Evolutionary conservation across 2,329 filamentous ascomycete genomes (phyloP), one percentile per base, ranked within the genome.

Genomic region (Fusarium coffeatum): DNA sequence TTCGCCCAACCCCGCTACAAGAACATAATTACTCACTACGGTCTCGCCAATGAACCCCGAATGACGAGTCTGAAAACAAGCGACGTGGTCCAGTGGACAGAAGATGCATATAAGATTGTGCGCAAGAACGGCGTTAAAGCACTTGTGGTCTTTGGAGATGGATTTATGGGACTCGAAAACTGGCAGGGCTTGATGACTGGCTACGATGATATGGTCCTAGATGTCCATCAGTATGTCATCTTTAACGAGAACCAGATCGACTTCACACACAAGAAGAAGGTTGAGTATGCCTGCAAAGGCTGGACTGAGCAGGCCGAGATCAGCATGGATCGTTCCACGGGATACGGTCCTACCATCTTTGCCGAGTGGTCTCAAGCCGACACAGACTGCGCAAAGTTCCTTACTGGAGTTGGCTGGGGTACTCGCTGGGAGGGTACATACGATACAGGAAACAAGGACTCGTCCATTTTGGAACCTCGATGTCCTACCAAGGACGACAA

Each of bases 331-430:
- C 91, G 86, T 7, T 80, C 84, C 7, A 93, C 90, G 0, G 95
- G 95, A 12, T 99, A 95, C 82, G 96, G 96, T 0, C 94, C 95
- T 1, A 98, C 94, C 20, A 89, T 98, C 72, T 94, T 97, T 79
- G 96, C 95, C 71, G 96, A 99, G 84, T 99, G 94, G 94, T 95
- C 92, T 0, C 95, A 98, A 83, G 95, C 96, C 41, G 96, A 99
- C 81, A 98, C 96, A 2, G 96, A 99, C 83, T 99, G 96, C 82
- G 90, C 94, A 1, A 80, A 86, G 63, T 89, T 93, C 80, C 88
- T 99, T 74, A 98, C 97, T 80, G 95, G 97, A 80, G 93, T 98
- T 40, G 91, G 91, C 74, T 89, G 90, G 76, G 96, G 96, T 47
- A 94, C 90, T 51, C 91, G 96, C 56, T 99, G 96, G 96, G 92